Base-by-base conservation (phyloP, 495 filamentous ascomycete species). In the Aspergillus wentii region DNA sequence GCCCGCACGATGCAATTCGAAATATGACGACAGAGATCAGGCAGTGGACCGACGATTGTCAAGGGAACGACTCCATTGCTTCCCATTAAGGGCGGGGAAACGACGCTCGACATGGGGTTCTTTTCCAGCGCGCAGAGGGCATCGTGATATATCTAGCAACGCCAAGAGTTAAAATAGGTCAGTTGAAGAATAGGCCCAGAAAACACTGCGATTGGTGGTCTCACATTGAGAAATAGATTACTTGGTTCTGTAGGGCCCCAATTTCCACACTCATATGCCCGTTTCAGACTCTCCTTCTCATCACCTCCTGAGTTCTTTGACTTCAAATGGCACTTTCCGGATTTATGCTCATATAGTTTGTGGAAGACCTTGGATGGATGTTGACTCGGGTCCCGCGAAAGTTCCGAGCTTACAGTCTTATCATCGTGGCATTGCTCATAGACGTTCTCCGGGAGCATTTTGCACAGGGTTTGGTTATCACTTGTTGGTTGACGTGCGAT, bases 1-100 rank as follows among this genome's bases (percentile, higher is more conserved):
- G 85, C 84, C 1, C 83, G 72, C 11, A 70, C 82, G 35, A 90
- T 88, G 14, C 83, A 70, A 50, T 88, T 88, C 10, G 80, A 76
- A 64, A 85, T 80, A 60, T 88, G 83, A 4, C 82, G 71, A 36
- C 72, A 73, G 30, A 88, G 78, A 49, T 90, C 85, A 3, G 78
- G 76, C 8, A 89, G 52, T 41, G 75, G 71, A 0, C 80, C 80
- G 15, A 88, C 74, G 29, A 88, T 73, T 4, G 82, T 83, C 49
- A 88, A 52, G 0, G 85, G 83, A 8, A 85, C 58, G 1, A 71
- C 71, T 1, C 85, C 85, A 36, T 64, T 68, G 41, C 72, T 80
- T 1, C 84, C 85, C 67, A 87, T 80, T n/a, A 88, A 49, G 10
- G 71, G 66, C 2, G 84, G 85, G 27, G 80, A 85, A 11, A 83